Evolutionary conservation across 306 rosid genomes (phyloP).

Genomic region (Herpetospermum pedunculosum): DNA sequence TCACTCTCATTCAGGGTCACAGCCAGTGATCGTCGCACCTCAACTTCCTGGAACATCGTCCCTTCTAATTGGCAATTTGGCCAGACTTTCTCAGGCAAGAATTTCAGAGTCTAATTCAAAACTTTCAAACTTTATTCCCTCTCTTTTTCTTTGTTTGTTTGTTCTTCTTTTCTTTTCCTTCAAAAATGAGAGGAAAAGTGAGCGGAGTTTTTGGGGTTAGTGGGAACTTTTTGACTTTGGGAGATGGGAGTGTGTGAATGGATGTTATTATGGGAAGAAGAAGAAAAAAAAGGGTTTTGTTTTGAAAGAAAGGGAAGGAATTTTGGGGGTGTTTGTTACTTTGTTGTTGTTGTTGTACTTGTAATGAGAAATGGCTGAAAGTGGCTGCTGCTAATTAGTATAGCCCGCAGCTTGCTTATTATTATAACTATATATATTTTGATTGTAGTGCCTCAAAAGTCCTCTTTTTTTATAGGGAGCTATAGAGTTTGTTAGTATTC

Average conservation of each 20-base stretch:
- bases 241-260: background rate
- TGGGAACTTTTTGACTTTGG: conserved; percentile 16
- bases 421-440: background rate
- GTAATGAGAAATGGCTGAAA: conserved; percentile 38
- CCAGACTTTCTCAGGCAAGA: conserved; percentile 66
- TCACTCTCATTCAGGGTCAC: conserved; percentile 72
- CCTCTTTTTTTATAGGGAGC: no score
- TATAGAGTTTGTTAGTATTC: no score
- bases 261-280: background rate
- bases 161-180: background rate
- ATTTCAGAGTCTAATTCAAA: conserved; percentile 39
- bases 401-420: conserved; percentile 54
- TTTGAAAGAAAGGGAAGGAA: background rate
- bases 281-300: conserved; percentile 1
- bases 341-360: no score
- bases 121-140: background rate
- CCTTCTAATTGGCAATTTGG: conserved; percentile 78
- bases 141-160: background rate
- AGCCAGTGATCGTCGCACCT: conserved; percentile 53
- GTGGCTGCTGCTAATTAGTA: conserved; percentile 39
- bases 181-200: background rate
- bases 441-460: no score
- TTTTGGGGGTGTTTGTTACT: background rate
- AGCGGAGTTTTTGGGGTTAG: conserved; percentile 7
- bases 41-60: conserved; percentile 57